Conservation (phyloP, 331 rosid genomes). For the Cucumis variabilis region DNA sequence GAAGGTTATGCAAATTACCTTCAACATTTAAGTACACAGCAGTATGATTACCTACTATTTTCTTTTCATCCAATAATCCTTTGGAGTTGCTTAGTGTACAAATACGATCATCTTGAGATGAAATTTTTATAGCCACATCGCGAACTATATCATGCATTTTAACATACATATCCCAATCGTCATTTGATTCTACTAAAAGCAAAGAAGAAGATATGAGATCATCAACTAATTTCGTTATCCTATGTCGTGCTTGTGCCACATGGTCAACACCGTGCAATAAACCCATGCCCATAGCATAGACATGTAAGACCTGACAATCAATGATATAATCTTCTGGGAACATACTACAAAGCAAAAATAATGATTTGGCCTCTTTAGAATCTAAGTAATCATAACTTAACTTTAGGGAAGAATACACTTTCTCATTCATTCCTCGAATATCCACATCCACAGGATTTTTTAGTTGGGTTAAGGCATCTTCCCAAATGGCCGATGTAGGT, state of each 20-base stretch:
- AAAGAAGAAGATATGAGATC: not conserved
- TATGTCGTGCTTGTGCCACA: too few species aligned
- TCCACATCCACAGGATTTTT: not conserved
- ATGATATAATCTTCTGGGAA: not conserved
- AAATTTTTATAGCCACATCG: not conserved
- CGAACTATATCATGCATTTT: not conserved
- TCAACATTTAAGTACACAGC: not conserved
- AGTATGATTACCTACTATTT: not conserved
- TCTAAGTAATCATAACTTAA: not conserved
- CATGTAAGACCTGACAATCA: too few species aligned
- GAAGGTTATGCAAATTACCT: not conserved
- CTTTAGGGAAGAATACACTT: too few species aligned
- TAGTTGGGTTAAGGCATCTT: not conserved
- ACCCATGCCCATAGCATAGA: not conserved
- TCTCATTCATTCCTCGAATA: not conserved
- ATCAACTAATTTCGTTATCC: not conserved
- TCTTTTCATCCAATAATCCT: not conserved
- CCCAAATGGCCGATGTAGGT: not conserved
- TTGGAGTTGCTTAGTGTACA: not conserved
- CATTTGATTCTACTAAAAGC: not conserved
- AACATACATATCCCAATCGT: not conserved
- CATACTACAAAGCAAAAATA: not conserved
- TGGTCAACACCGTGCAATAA: not conserved
- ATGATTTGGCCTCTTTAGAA: not conserved
- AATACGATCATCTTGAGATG: not conserved